phyloP scores from a whole-genome alignment of 2,329 filamentous ascomycete genomes.

The Epichloe typhina region DNA sequence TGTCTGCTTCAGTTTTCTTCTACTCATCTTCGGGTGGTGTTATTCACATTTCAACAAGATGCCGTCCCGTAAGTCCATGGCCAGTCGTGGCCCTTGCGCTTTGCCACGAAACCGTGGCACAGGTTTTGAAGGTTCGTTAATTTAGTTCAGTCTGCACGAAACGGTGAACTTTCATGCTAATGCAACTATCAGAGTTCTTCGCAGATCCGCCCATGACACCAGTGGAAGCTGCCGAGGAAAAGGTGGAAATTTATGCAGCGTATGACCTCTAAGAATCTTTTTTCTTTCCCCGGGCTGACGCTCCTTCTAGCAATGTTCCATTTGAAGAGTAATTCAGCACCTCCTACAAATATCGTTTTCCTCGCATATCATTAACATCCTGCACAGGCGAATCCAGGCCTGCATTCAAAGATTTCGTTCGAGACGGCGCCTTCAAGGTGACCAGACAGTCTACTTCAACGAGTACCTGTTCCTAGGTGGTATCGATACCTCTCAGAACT shows the following conservation, averaged over 20 bases:
- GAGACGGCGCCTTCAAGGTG: slow-evolving; percentile 57
- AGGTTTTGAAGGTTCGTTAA: slow-evolving; percentile 52
- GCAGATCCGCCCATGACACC: slow-evolving; percentile 69
- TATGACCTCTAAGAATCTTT: slow-evolving; percentile 26
- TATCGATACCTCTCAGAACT: slow-evolving; percentile 43
- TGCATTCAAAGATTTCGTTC: slow-evolving; percentile 73
- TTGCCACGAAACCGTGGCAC: slow-evolving; percentile 35
- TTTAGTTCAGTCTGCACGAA: background rate
- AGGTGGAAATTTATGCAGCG: slow-evolving; percentile 49
- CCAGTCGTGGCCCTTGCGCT: slow-evolving; percentile 25
- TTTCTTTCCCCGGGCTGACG: background rate
- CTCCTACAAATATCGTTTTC: background rate
- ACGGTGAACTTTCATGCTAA: background rate
- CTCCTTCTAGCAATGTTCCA: slow-evolving; percentile 16
- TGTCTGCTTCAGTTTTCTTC: too few species aligned
- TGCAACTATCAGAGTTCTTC: slow-evolving; percentile 44
- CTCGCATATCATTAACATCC: background rate
- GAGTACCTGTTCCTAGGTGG: slow-evolving; percentile 78
- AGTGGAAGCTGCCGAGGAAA: slow-evolving; percentile 52
- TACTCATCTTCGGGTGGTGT: too few species aligned
- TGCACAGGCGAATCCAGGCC: slow-evolving; percentile 61
- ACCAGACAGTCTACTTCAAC: slow-evolving; percentile 53
- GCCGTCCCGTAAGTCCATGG: slow-evolving; percentile 5
- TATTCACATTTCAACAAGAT: background rate
- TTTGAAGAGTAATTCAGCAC: slow-evolving; percentile 39